A percentile compares a stretch with the other conserved stretches of the same genome.
Evolutionary conservation across 345 rosid genomes (phyloP).

Genomic region (Populus euphratica): DNA sequence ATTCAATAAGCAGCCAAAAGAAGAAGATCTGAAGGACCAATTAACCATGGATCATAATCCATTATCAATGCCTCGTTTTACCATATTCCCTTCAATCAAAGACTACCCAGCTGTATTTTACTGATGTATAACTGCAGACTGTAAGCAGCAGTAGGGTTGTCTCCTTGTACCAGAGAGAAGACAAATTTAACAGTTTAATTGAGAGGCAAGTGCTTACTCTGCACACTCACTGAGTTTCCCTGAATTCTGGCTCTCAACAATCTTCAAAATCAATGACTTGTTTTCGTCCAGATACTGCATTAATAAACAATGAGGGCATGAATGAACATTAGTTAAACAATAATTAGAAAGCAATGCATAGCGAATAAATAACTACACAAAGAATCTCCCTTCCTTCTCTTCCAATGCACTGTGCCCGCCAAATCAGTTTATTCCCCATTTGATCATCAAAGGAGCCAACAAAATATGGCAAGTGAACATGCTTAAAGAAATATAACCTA

Average conservation of each 20-base stretch:
- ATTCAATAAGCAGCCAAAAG: neutral
- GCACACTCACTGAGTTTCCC: conserved; percentile 95
- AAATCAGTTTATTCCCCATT: neutral
- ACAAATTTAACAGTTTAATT: neutral
- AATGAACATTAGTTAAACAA: neutral
- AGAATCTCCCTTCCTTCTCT: neutral
- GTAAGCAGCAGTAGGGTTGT: neutral
- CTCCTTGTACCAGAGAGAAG: neutral
- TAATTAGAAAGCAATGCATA: neutral
- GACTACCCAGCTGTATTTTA: neutral
- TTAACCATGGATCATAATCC: neutral
- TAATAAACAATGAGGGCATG: conserved; percentile 6
- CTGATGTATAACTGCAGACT: neutral
- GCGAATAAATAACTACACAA: neutral
- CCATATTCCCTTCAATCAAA: neutral
- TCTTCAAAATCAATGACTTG: conserved; percentile 99
- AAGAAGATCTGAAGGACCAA: neutral
- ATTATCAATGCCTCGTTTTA: neutral
- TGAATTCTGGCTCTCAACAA: conserved; percentile 95
- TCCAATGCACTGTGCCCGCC: neutral
- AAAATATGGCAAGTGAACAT: neutral
- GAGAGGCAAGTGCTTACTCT: conserved; percentile 57
- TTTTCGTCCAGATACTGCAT: conserved; percentile 97
- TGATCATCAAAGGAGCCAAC: neutral
- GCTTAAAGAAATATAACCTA: neutral